A percentile compares a stretch with the other conserved stretches of the same genome.
phyloP scores from a whole-genome alignment of 768 basidiomycete species.

The Nidularia pulvinata region DNA sequence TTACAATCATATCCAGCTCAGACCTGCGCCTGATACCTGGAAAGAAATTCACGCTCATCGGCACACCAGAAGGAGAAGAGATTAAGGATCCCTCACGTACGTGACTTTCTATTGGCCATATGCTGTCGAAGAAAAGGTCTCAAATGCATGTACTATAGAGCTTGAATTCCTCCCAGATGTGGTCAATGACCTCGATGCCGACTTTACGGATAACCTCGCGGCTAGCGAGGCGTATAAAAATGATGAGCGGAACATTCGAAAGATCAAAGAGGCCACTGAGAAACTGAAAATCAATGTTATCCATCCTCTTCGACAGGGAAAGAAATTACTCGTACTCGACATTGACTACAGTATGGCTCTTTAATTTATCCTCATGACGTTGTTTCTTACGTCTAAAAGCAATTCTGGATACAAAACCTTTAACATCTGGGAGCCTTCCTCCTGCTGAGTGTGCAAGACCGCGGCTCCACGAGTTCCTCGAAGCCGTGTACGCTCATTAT shows the following conservation, averaged over 20 bases:
- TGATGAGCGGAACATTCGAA: constrained; percentile 81
- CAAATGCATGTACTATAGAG: constrained; percentile 33
- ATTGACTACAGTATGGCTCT: constrained; percentile 77
- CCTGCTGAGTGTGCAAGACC: constrained; percentile 84
- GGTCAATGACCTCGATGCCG: constrained; percentile 82
- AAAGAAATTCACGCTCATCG: constrained; percentile 84
- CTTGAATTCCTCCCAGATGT: constrained; percentile 68
- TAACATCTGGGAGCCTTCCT: constrained; percentile 81
- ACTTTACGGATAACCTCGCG: constrained; percentile 62
- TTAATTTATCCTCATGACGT: background rate
- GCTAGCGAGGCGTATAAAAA: constrained; percentile 64
- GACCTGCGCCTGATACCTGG: constrained; percentile 58
- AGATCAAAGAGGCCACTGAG: constrained; percentile 72
- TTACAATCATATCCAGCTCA: constrained; percentile 34
- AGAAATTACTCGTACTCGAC: constrained; percentile 83
- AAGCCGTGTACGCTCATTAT: constrained; percentile 78
- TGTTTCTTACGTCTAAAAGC: constrained; percentile 36
- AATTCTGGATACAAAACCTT: constrained; percentile 82
- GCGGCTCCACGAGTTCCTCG: constrained; percentile 80
- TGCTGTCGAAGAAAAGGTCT: background rate
- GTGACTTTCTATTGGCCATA: constrained; percentile 6
- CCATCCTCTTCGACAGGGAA: constrained; percentile 72
- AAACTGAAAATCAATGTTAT: constrained; percentile 72
- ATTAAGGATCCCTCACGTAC: constrained; percentile 77
- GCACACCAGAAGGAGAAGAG: constrained; percentile 84